Conservation (phyloP, 176 grass and related monocot genomes). For the Juncus inflexus region DNA sequence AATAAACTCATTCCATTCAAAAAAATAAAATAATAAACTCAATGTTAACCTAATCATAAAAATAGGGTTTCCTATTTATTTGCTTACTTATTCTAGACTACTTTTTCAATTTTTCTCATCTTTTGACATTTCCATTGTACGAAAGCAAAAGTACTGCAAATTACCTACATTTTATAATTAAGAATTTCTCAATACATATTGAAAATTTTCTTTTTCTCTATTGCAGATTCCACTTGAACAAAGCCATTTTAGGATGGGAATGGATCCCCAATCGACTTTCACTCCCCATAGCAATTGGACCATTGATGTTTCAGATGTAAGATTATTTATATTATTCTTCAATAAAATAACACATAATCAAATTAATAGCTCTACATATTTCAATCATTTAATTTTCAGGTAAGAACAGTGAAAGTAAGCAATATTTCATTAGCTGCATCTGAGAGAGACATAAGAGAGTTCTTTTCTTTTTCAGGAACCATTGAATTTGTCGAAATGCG, state of each 20-base stretch:
- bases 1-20: no score
- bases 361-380: slow-evolving; percentile 10
- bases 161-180: neutral
- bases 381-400: slow-evolving; percentile 31
- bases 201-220: neutral
- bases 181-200: neutral
- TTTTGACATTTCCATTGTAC: neutral
- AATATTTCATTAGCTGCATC: slow-evolving; percentile 77
- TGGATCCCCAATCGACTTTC: slow-evolving; percentile 24
- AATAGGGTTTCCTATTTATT: neutral
- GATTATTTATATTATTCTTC: neutral
- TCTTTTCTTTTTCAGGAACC: slow-evolving; percentile 94
- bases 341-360: neutral
- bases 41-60: neutral
- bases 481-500: slow-evolving; percentile 95
- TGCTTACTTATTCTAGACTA: neutral
- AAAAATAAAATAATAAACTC: neutral
- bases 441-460: slow-evolving; percentile 86
- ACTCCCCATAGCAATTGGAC: slow-evolving; percentile 22
- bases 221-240: slow-evolving; percentile 29
- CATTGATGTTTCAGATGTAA: slow-evolving; percentile 34
- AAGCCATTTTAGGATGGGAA: slow-evolving; percentile 25
- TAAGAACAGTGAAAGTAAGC: slow-evolving; percentile 77
- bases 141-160: neutral
- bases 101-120: neutral